A percentile compares a stretch with the other conserved stretches of the same genome.
phyloP scores from a whole-genome alignment of 371 early-diverging fungal genomes.

The Lichtheimia corymbifera region DNA sequence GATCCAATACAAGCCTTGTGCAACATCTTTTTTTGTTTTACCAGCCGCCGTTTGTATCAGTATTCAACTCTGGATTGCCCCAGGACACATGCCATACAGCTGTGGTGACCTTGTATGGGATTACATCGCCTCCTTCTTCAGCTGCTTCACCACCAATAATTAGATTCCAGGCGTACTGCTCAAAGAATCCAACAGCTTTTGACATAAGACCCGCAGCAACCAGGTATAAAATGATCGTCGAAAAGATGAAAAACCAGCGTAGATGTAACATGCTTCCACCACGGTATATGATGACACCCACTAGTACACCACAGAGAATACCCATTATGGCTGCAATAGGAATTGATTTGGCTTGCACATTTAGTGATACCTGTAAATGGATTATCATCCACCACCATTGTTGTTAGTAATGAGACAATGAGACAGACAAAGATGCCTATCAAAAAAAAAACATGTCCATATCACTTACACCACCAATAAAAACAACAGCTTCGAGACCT shows the following conservation, averaged over 20 bases:
- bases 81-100: constrained; percentile 48
- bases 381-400: not conserved
- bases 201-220: constrained; percentile 80
- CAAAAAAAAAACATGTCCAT: not conserved
- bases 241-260: constrained; percentile 75
- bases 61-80: constrained; percentile 45
- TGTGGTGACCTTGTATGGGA: constrained; percentile 41
- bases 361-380: constrained; percentile 65
- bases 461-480: constrained; percentile 76
- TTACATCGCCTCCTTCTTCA: constrained; percentile 45
- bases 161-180: constrained; percentile 56
- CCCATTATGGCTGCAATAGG: constrained; percentile 78
- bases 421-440: constrained; percentile 27
- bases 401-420: constrained; percentile 39
- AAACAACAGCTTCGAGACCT: constrained; percentile 81
- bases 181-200: constrained; percentile 59
- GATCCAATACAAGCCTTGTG: too few relatives aligned
- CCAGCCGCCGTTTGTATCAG: constrained; percentile 63
- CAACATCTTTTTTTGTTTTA: constrained; percentile 4
- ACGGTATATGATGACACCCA: constrained; percentile 74
- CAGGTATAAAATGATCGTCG: constrained; percentile 71
- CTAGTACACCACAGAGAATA: constrained; percentile 57
- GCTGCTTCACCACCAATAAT: constrained; percentile 54
- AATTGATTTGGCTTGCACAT: constrained; percentile 65
- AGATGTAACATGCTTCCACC: constrained; percentile 66